A percentile compares a stretch with the other conserved stretches of the same genome.
phyloP scores from a whole-genome alignment of 495 filamentous ascomycete species.

The Penicillium longicatenatum region DNA sequence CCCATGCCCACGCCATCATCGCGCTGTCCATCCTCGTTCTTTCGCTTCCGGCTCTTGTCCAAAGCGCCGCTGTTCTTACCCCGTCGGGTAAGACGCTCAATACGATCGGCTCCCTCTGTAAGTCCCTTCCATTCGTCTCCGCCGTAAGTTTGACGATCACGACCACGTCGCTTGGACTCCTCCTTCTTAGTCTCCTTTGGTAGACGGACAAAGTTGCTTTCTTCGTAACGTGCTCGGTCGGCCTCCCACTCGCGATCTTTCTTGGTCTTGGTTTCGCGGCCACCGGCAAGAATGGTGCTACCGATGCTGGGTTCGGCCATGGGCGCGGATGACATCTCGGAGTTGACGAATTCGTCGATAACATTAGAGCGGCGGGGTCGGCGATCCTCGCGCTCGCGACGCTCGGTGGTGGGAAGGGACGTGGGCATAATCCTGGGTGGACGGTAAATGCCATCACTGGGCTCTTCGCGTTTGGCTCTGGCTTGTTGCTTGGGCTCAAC shows the following conservation, averaged over 20 bases:
- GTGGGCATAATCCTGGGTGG: conserved; percentile 84
- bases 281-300: conserved; percentile 71
- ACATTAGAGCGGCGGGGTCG: conserved; percentile 64
- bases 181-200: conserved; percentile 83
- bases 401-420: conserved; percentile 58
- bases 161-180: conserved; percentile 48
- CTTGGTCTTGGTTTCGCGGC: conserved; percentile 70
- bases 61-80: conserved; percentile 56
- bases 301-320: conserved; percentile 81
- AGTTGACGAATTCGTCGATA: conserved; percentile 81
- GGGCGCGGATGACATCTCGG: conserved; percentile 77
- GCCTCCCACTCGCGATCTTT: conserved; percentile 69
- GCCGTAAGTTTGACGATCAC: conserved; percentile 61
- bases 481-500: conserved; percentile 30
- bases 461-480: conserved; percentile 25
- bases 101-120: conserved; percentile 75
- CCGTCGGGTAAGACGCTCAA: conserved; percentile 68
- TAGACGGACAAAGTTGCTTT: conserved; percentile 81
- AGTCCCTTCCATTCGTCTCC: conserved; percentile 85
- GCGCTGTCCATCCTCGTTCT: conserved; percentile 59
- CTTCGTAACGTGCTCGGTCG: conserved; percentile 78
- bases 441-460: conserved; percentile 68
- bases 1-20: conserved; percentile 61
- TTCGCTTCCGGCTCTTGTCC: conserved; percentile 81
- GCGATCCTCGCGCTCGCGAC: conserved; percentile 55